Conservation (phyloP, 2,329 filamentous ascomycete genomes). For the Dendryphion nanum region DNA sequence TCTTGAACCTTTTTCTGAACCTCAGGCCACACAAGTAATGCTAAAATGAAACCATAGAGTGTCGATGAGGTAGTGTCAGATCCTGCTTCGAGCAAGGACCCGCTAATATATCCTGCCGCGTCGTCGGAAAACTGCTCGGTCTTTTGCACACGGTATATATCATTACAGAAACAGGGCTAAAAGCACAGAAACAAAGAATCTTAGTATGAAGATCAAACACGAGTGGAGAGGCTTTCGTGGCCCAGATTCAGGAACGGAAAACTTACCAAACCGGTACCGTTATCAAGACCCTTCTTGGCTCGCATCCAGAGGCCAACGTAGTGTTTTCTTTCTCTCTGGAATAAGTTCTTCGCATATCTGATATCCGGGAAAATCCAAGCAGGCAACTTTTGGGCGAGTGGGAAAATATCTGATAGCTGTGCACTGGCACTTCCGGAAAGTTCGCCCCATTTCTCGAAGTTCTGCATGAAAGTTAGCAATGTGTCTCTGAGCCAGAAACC, state of each 20-base stretch:
- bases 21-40: slow-evolving; percentile 3
- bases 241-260: too few species aligned
- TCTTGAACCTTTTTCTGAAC: slow-evolving; percentile 5
- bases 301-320: not conserved
- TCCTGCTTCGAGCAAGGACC: slow-evolving; percentile 1
- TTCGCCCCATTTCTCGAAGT: not conserved
- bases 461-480: not conserved
- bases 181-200: too few species aligned
- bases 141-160: not conserved
- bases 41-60: not conserved
- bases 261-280: not conserved
- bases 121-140: slow-evolving; percentile 1
- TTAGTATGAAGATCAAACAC: not conserved
- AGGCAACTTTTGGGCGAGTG: not conserved
- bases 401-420: not conserved
- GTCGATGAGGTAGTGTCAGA: slow-evolving; percentile 1
- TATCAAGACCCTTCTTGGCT: slow-evolving; percentile 1
- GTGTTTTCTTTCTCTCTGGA: not conserved
- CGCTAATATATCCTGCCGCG: slow-evolving; percentile 8
- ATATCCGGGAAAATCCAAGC: not conserved
- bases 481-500: not conserved
- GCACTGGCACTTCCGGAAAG: not conserved
- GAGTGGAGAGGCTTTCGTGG: not conserved
- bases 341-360: not conserved
- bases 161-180: slow-evolving; percentile 1